Evolutionary conservation across 257 asterid genomes (phyloP).

Genomic region (Phtheirospermum japonicum): DNA sequence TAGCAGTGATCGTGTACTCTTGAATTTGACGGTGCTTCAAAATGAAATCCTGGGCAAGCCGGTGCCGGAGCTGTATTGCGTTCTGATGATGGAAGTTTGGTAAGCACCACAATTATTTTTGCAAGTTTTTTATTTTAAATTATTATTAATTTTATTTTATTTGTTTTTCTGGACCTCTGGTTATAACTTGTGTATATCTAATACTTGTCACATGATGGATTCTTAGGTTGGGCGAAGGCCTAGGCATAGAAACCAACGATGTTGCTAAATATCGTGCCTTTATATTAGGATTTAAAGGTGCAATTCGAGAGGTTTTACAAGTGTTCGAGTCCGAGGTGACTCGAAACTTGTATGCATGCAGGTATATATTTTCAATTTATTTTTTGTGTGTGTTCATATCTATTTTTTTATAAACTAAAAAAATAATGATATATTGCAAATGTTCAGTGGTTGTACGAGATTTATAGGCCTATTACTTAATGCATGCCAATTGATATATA

Average conservation of each 20-base stretch:
- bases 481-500: not conserved
- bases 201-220: conserved; percentile 43
- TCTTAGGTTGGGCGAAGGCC: conserved; percentile 84
- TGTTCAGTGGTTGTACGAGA: too few species aligned
- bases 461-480: too few species aligned
- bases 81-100: conserved; percentile 95
- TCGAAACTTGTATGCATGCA: conserved; percentile 98
- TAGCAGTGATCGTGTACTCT: conserved; percentile 72
- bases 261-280: conserved; percentile 90
- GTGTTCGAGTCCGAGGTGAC: conserved; percentile 84
- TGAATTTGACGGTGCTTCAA: too few species aligned
- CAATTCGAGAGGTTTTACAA: conserved; percentile 84
- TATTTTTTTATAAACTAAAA: too few species aligned
- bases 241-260: conserved; percentile 81
- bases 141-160: not conserved
- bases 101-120: conserved; percentile 12
- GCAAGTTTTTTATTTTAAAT: not conserved
- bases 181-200: conserved; percentile 13
- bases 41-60: too few species aligned
- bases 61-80: too few species aligned
- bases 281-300: conserved; percentile 79
- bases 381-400: too few species aligned
- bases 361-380: conserved; percentile 37
- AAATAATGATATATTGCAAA: not conserved
- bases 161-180: conserved; percentile 5